phyloP scores from a whole-genome alignment of 108 stramenopile species.

The Mayamaea pseudoterrestris region DNA sequence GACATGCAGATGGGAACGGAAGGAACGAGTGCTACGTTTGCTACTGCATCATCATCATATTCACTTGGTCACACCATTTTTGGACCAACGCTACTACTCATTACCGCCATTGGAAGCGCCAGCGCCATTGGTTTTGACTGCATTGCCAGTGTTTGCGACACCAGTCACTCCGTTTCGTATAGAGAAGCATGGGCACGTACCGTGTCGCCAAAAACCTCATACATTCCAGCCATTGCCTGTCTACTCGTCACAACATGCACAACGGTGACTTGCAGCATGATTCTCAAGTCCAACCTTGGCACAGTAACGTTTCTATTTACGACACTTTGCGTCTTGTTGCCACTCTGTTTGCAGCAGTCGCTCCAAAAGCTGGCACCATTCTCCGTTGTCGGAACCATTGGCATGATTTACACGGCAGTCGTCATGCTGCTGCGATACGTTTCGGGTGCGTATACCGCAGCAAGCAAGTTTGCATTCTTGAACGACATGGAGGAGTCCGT shows the following conservation, averaged over 20 bases:
- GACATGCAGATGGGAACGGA: too few species aligned
- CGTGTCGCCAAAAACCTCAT: constrained; percentile 15
- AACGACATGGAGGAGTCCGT: too few species aligned
- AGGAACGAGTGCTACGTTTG: too few species aligned
- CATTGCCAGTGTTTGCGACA: constrained; percentile 64
- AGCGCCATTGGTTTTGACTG: constrained; percentile 81
- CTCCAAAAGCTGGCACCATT: constrained; percentile 73
- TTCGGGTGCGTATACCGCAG: constrained; percentile 46
- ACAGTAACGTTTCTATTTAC: constrained; percentile 34
- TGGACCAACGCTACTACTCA: constrained; percentile 53
- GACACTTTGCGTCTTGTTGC: constrained; percentile 59
- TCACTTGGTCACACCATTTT: too few species aligned
- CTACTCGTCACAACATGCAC: constrained; percentile 64
- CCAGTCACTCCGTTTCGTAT: constrained; percentile 52
- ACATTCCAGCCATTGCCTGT: constrained; percentile 75
- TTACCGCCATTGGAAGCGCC: constrained; percentile 53
- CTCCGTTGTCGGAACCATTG: constrained; percentile 73
- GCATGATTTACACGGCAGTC: constrained; percentile 69
- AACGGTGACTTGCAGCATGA: constrained; percentile 78
- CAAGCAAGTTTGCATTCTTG: constrained; percentile 23
- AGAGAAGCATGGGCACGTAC: constrained; percentile 60
- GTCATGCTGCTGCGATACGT: constrained; percentile 63
- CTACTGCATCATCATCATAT: too few species aligned
- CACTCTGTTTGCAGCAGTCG: constrained; percentile 79
- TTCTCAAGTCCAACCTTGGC: constrained; percentile 79